Percentiles rank a stretch among this genome's conserved stretches.
These are phyloP conservation scores for Coriaria nepalensis DNA, from an alignment of 306 rosid species.

Conservation along the genomic window DNA sequence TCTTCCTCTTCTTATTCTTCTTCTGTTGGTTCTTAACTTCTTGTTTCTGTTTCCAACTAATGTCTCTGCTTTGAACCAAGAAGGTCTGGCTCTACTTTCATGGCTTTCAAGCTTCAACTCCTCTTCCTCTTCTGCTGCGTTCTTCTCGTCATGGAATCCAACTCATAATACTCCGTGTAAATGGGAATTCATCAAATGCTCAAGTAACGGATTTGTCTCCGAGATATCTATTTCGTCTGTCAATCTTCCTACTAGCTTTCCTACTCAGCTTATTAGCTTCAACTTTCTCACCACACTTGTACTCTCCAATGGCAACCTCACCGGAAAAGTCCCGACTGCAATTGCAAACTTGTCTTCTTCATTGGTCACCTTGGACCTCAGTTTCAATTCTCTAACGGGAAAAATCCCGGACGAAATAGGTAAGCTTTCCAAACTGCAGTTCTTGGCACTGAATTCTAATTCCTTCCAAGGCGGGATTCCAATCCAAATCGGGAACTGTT, in stretches of 20 bases:
- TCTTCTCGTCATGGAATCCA: slow-evolving; percentile 79
- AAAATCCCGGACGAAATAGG: slow-evolving; percentile 57
- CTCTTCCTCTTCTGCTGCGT: slow-evolving; percentile 34
- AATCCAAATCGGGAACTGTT: slow-evolving; percentile 57
- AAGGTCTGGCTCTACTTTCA: slow-evolving; percentile 75
- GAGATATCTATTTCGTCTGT: slow-evolving; percentile 48
- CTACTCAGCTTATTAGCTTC: slow-evolving; percentile 51
- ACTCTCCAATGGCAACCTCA: slow-evolving; percentile 69
- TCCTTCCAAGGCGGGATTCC: slow-evolving; percentile 57
- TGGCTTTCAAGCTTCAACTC: slow-evolving; percentile 80
- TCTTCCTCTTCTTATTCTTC: no score
- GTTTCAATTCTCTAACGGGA: slow-evolving; percentile 75
- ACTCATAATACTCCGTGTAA: slow-evolving; percentile 54
- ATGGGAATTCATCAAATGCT: slow-evolving; percentile 77
- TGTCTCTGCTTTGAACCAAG: slow-evolving; percentile 68
- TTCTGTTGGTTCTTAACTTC: slow-evolving; percentile 48
- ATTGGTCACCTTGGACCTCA: slow-evolving; percentile 56
- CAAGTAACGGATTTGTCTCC: slow-evolving; percentile 42
- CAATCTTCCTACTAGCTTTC: slow-evolving; percentile 46
- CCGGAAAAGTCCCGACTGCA: slow-evolving; percentile 52
- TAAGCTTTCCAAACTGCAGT: slow-evolving; percentile 32
- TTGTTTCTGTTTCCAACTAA: slow-evolving; percentile 36
- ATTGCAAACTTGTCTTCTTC: slow-evolving; percentile 69
- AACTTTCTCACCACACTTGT: slow-evolving; percentile 45
- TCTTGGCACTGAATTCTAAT: slow-evolving; percentile 55